Base-by-base conservation (phyloP, 345 rosid species). In the Draba incana region DNA sequence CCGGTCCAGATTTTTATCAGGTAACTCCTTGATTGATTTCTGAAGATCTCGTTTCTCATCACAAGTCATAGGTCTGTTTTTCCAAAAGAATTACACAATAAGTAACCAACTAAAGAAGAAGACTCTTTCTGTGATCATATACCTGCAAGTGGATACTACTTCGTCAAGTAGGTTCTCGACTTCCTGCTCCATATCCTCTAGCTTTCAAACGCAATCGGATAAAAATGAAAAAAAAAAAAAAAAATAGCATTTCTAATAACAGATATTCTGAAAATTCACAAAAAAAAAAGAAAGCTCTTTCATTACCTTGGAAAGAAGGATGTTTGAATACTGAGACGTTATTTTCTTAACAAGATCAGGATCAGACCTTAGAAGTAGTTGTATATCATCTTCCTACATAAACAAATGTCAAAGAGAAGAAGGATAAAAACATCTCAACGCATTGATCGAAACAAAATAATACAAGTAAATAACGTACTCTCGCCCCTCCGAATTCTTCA, bases 71-170 rank as follows among this genome's bases (percentile, higher is more conserved):
- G 63, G 72, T 33, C 71, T 73, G 62, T 66, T 57, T 64, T 0
- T 2, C 39, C 4, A 2, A 68, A 3, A 30, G 6, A 0, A 49
- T 20, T 39, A 16, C 3, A 43, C 31, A 37, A 15, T 63, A 10
- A 54, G 13, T 63, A 63, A 27, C 64, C 11, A 54, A 62, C 41
- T 25, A 38, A 3, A 55, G 43, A 71, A 31, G 6, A 37, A 68
- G 5, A 46, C 12, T 9, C 30, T 28, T 28, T 49, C 2, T 3
- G 24, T 49, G 57, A 42, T 39, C 41, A 41, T 1, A 62, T 47
- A 72, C 70, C 70, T 72, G 70, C 76, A 48, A 55, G 70, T 64
- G 37, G 58, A 15, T 43, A 64, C 59, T 3, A 72, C 76, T 64
- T 57, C 59, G 16, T 72, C 59, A 28, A 72, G 70, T 25, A 72